Base-by-base conservation (phyloP, 2,329 filamentous ascomycete species). In the Pseudogymnoascus sp. region DNA sequence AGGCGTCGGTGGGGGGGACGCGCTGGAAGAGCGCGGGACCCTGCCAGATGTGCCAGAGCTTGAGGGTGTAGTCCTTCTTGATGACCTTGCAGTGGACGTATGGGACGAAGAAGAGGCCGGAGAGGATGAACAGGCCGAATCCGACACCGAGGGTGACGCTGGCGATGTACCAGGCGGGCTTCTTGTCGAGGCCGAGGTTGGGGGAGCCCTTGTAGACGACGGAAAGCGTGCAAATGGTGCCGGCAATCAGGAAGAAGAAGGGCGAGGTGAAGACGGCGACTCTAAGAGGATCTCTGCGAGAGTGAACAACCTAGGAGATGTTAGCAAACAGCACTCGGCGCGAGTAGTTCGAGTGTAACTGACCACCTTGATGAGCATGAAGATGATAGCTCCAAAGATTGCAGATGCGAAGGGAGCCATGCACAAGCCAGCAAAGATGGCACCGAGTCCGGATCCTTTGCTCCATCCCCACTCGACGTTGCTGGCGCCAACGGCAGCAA, bases 171-270 rank as follows among this genome's bases (percentile, higher is more conserved):
- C 82, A 86, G 7, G 74, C 73, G 1, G 88, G 86, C 78, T 87
- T 88, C 75, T 87, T 83, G 76, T 76, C 79, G 29, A 90, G 77
- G 21, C 81, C 80, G 31, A 89, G 80, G 63, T 79, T 85, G 25
- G 88, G 87, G 8, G 88, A 90, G 33, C 88, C 88, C 80, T 92
- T 91, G 82, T 90, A 91, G 67, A 92, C 88, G 68, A 92, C 85
- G 45, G 87, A 90, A 4, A 92, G 79, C 0, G 88, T 88, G 76
- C 87, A 90, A 69, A 92, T 76, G 63, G 87, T 89, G 61, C 80
- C 87, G 62, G 88, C 87, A 63, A 92, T 82, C 62, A 91, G 83
- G 80, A 92, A 92, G 77, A 87, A 92, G 76, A 88, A 84, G 8
- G 88, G 89, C 1, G 87, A 86, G 60, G 82, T 87, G 76, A 80